Conservation (phyloP, 2,329 filamentous ascomycete genomes). For the Colletotrichum acutatum region DNA sequence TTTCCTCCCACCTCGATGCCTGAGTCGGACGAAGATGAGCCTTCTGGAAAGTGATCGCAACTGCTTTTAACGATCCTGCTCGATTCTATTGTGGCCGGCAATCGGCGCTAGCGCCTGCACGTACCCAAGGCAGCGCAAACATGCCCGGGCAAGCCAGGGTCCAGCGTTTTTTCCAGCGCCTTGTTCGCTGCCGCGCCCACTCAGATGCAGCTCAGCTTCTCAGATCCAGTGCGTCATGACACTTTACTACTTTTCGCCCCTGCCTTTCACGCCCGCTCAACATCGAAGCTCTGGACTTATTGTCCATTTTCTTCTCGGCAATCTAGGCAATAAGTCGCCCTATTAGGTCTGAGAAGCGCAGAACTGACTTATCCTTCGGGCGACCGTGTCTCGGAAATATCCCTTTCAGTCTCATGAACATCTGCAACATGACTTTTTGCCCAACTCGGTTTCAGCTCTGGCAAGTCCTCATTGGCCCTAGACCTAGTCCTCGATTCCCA, state of each 20-base stretch:
- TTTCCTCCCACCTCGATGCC: neutral
- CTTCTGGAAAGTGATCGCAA: constrained; percentile 23
- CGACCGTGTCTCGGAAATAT: constrained; percentile 10
- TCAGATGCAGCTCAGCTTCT: constrained; percentile 18
- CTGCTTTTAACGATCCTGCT: constrained; percentile 19
- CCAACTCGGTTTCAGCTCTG: constrained; percentile 2
- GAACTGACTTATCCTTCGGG: neutral
- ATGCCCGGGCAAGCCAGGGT: constrained; percentile 19
- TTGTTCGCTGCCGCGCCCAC: constrained; percentile 29
- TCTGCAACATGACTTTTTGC: constrained; percentile 20
- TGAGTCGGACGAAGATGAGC: constrained; percentile 22
- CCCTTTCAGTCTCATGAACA: neutral
- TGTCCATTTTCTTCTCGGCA: neutral
- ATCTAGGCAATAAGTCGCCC: neutral
- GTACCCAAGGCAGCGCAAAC: constrained; percentile 11
- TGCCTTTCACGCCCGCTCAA: neutral
- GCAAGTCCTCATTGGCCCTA: neutral
- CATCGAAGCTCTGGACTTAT: neutral
- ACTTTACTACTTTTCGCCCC: constrained; percentile 9
- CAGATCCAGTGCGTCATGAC: constrained; percentile 35
- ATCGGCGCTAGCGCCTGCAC: constrained; percentile 33
- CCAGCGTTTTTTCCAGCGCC: constrained; percentile 25
- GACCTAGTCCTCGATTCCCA: neutral
- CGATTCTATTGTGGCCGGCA: constrained; percentile 2
- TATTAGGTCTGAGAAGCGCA: neutral